phyloP scores from a whole-genome alignment of 805 yeast species.

The Starmerella stigmatis region DNA sequence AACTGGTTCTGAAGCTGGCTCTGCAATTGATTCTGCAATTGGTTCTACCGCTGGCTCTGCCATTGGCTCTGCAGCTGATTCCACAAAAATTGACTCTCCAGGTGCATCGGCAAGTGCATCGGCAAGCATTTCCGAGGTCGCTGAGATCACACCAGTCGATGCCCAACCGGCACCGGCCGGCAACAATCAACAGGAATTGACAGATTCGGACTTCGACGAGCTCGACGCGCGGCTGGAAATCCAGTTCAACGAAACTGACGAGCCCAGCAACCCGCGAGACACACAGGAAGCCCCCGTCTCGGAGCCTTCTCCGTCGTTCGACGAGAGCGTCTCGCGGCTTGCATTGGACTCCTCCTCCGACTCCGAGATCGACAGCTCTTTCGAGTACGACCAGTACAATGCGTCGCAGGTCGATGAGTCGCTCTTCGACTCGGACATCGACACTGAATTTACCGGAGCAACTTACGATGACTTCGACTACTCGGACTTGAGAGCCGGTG shows the following conservation, averaged over 20 bases:
- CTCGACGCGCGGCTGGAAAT: background rate
- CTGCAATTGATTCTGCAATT: too few relatives aligned
- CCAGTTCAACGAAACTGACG: background rate
- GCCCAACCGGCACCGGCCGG: too few relatives aligned
- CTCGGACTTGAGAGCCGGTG: background rate
- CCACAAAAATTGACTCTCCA: too few relatives aligned
- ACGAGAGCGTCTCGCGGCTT: constrained; percentile 5
- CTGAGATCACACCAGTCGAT: too few relatives aligned
- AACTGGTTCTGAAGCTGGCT: too few relatives aligned
- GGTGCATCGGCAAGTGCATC: too few relatives aligned
- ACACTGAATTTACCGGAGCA: background rate
- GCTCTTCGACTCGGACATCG: background rate
- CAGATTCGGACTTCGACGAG: background rate
- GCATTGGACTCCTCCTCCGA: constrained; percentile 3
- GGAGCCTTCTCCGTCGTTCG: background rate
- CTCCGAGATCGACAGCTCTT: background rate
- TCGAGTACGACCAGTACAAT: constrained; percentile 4
- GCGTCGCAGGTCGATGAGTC: constrained; percentile 6
- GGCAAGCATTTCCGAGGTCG: too few relatives aligned
- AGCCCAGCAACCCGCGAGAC: too few relatives aligned
- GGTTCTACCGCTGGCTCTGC: too few relatives aligned
- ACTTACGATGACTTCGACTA: background rate
- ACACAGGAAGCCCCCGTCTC: background rate
- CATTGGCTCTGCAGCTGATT: too few relatives aligned
- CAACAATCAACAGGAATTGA: background rate